Evolutionary conservation across 2,329 filamentous ascomycete species (phyloP).

Genomic region (Rhynchosporium secalis): DNA sequence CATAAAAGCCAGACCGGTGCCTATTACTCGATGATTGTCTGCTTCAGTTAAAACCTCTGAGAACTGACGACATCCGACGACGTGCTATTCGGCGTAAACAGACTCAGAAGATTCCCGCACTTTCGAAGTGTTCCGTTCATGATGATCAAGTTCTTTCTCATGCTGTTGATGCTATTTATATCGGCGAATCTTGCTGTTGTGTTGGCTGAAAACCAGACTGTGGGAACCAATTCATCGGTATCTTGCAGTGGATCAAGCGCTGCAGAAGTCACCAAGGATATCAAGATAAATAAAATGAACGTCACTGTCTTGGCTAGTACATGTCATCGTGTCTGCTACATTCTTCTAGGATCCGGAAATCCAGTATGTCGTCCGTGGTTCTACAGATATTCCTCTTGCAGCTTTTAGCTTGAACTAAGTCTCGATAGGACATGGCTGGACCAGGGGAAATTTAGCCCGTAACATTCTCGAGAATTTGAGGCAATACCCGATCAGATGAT

Average conservation of each 20-base stretch:
- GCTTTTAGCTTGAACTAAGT: not conserved
- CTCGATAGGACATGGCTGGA: not conserved
- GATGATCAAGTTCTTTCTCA: no score
- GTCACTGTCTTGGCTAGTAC: not conserved
- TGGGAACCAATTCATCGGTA: not conserved
- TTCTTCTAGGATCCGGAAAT: conserved; percentile 2
- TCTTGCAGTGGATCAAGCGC: not conserved
- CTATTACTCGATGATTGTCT: no score
- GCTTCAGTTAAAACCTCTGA: no score
- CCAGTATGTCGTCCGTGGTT: not conserved
- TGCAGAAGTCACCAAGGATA: not conserved
- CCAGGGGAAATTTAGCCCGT: not conserved
- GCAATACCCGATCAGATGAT: not conserved
- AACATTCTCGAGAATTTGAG: not conserved
- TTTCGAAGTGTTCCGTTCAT: no score
- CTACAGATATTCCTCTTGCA: not conserved
- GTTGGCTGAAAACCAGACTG: not conserved
- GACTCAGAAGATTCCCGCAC: no score
- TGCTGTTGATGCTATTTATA: not conserved
- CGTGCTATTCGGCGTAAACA: no score
- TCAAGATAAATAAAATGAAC: not conserved
- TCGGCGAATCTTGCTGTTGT: not conserved
- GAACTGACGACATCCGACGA: no score
- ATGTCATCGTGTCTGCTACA: not conserved
- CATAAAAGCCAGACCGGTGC: no score